Evolutionary conservation across 345 rosid genomes (phyloP).

Genomic region (Geranium rotundifolium): DNA sequence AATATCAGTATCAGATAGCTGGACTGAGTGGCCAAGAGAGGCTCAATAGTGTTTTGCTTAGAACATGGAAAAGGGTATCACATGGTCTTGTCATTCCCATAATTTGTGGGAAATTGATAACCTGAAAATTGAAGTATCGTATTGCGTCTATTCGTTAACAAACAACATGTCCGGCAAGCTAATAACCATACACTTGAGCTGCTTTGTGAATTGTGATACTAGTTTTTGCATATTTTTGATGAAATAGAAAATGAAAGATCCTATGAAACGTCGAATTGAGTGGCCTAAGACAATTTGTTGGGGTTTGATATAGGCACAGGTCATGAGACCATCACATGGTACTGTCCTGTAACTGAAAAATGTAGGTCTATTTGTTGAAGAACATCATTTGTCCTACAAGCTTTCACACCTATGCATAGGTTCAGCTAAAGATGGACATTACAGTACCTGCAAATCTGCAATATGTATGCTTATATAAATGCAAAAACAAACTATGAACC

Average conservation of each 20-base stretch:
- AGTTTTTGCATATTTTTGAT: not conserved
- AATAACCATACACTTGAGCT: not conserved
- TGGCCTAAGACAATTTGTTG: not conserved
- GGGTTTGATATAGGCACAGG: not conserved
- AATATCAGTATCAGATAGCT: too few species aligned
- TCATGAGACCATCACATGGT: not conserved
- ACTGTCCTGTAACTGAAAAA: not conserved
- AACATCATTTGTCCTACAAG: too few species aligned
- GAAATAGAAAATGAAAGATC: not conserved
- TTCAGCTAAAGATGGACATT: too few species aligned
- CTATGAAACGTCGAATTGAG: not conserved
- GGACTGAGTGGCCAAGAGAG: not conserved
- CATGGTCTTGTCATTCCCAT: not conserved
- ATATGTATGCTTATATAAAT: too few species aligned
- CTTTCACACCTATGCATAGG: too few species aligned
- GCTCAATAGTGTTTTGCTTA: not conserved
- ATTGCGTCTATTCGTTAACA: not conserved
- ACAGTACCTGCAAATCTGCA: too few species aligned
- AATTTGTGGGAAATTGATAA: not conserved
- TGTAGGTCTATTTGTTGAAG: too few species aligned
- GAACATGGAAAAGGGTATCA: not conserved
- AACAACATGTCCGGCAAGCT: not conserved
- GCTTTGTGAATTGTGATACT: not conserved
- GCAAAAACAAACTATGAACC: too few species aligned
- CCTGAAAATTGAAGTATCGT: not conserved